A percentile compares a stretch with the other conserved stretches of the same genome.
Conservation (phyloP, 306 rosid genomes). For the Abrus pulchellus region DNA sequence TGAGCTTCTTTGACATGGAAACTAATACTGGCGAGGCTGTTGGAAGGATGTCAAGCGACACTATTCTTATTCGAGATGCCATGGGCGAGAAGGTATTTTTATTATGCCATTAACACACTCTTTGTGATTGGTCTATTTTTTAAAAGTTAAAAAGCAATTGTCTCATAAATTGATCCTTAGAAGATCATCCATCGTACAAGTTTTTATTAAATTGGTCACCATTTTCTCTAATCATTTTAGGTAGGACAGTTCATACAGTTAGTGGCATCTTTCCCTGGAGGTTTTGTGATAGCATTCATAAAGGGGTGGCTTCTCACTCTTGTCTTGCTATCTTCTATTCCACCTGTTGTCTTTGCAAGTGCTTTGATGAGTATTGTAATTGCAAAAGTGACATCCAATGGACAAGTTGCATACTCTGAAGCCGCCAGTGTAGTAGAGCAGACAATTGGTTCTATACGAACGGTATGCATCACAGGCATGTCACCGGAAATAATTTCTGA, state of each 20-base stretch:
- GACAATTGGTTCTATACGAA: conserved; percentile 70
- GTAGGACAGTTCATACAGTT: conserved; percentile 72
- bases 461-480: conserved; percentile 65
- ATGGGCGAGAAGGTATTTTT: too few species aligned
- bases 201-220: too few species aligned
- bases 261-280: conserved; percentile 61
- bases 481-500: conserved; percentile 77
- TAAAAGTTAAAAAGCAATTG: too few species aligned
- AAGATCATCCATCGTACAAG: too few species aligned
- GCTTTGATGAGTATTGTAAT: conserved; percentile 53
- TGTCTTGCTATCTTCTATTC: conserved; percentile 69
- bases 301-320: conserved; percentile 72
- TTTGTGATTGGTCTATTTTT: too few species aligned
- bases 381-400: conserved; percentile 53
- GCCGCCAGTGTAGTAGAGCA: conserved; percentile 71
- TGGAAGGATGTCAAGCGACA: too few species aligned
- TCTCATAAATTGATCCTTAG: too few species aligned
- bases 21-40: too few species aligned
- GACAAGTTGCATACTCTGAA: conserved; percentile 64
- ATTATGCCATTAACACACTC: too few species aligned
- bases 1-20: too few species aligned
- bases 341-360: conserved; percentile 61
- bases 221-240: conserved; percentile 25
- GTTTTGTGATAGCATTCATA: conserved; percentile 62
- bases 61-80: too few species aligned